These are phyloP conservation scores for Galeopsis tetrahit DNA, from an alignment of 257 asterid genomes.

Conservation along the genomic window DNA sequence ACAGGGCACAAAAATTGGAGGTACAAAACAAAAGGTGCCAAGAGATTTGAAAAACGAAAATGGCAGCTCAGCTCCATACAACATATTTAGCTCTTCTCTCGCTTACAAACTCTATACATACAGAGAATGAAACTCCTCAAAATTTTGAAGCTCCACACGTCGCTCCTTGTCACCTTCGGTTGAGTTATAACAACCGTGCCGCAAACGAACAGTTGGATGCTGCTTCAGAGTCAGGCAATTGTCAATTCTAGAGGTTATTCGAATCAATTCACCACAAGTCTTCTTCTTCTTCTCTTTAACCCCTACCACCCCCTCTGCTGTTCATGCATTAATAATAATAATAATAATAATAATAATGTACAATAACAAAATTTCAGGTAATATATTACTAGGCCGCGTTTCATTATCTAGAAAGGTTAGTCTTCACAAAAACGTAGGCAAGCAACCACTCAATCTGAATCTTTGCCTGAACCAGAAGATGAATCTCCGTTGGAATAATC, in stretches of 20 bases:
- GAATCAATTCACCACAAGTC: slow-evolving; percentile 38
- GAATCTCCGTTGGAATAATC: slow-evolving; percentile 61
- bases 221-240: slow-evolving; percentile 44
- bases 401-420: slow-evolving; percentile 66
- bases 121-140: slow-evolving; percentile 49
- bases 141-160: slow-evolving; percentile 73
- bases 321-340: slow-evolving; percentile 44
- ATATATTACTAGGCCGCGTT: slow-evolving; percentile 34
- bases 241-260: slow-evolving; percentile 41
- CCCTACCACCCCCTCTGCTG: slow-evolving; percentile 43
- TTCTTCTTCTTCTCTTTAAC: slow-evolving; percentile 23
- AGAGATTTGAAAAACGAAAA: slow-evolving; percentile 36
- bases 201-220: slow-evolving; percentile 39
- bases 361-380: slow-evolving; percentile 65
- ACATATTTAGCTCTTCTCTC: slow-evolving; percentile 41
- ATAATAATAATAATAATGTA: slow-evolving; percentile 36
- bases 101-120: slow-evolving; percentile 50
- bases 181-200: not conserved
- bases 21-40: slow-evolving; percentile 40
- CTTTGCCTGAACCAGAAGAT: slow-evolving; percentile 69
- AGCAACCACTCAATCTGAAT: slow-evolving; percentile 64
- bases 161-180: slow-evolving; percentile 46
- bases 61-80: slow-evolving; percentile 44
- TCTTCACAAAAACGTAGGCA: slow-evolving; percentile 37
- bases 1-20: slow-evolving; percentile 35